A percentile compares a stretch with the other conserved stretches of the same genome.
phyloP scores from a whole-genome alignment of 1,139 yeast species.

The Debaryomyces sp. region DNA sequence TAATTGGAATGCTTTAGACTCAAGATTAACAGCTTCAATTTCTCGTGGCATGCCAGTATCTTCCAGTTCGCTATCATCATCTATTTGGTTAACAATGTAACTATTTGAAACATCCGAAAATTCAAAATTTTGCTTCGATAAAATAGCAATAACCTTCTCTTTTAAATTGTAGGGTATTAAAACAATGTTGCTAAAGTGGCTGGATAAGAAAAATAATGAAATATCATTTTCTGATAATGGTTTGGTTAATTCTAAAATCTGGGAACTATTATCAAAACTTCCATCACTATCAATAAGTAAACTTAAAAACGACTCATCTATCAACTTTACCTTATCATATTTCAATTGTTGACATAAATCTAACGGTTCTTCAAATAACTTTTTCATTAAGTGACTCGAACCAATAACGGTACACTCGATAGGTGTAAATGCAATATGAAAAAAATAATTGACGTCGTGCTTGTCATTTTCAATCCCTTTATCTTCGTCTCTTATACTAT shows the following conservation, averaged over 20 bases:
- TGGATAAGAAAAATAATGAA: constrained; percentile 63
- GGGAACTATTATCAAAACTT: constrained; percentile 50
- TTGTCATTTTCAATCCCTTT: constrained; percentile 12
- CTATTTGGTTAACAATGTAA: constrained; percentile 21
- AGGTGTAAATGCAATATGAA: constrained; percentile 61
- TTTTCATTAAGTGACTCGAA: constrained; percentile 36
- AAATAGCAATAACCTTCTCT: constrained; percentile 46
- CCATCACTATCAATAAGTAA: constrained; percentile 69
- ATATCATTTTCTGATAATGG: constrained; percentile 63
- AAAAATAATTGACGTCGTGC: constrained; percentile 36
- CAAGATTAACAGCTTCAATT: not conserved
- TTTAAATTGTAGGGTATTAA: constrained; percentile 53
- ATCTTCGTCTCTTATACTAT: not conserved
- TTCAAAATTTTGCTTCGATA: constrained; percentile 45
- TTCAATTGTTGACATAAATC: constrained; percentile 27
- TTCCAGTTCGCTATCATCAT: not conserved
- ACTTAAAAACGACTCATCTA: constrained; percentile 51
- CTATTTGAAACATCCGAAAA: constrained; percentile 47
- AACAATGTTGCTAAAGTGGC: constrained; percentile 70
- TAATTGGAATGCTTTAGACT: constrained; percentile 37
- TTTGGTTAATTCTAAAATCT: constrained; percentile 59
- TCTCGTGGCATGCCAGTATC: not conserved
- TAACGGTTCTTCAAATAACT: constrained; percentile 42
- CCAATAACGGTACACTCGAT: constrained; percentile 59
- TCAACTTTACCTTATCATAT: constrained; percentile 41